These are phyloP conservation scores for Pythium guiyangense DNA, from an alignment of 352 stramenopile species.

Conservation along the genomic window DNA sequence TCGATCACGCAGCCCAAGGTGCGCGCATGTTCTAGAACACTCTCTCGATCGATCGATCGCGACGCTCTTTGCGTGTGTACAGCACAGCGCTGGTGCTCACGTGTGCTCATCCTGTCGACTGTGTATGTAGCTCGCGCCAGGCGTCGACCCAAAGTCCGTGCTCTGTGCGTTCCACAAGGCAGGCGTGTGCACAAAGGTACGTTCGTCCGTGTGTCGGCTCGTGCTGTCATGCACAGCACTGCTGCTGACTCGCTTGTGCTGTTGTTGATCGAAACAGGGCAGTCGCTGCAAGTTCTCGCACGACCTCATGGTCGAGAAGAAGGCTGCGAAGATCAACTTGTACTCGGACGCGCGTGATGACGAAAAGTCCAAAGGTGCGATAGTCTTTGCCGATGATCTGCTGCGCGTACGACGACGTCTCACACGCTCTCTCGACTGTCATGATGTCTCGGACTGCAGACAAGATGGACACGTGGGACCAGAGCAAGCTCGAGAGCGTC, in stretches of 20 bases:
- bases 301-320: conserved; percentile 85
- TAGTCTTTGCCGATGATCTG: too few species aligned
- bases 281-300: conserved; percentile 89
- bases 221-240: neutral
- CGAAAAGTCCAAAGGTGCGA: conserved; percentile 47
- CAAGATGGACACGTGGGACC: conserved; percentile 85
- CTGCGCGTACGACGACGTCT: too few species aligned
- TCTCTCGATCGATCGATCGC: conserved; percentile 8
- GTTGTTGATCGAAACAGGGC: conserved; percentile 26
- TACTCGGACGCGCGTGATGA: conserved; percentile 79
- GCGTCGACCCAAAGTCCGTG: conserved; percentile 86
- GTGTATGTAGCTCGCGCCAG: conserved; percentile 62
- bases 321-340: conserved; percentile 86
- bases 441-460: conserved; percentile 27
- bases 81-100: too few species aligned
- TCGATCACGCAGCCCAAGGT: conserved; percentile 87
- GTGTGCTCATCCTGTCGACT: too few species aligned
- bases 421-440: too few species aligned
- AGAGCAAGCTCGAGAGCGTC: conserved; percentile 85
- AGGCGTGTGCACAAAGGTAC: conserved; percentile 78
- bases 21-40: neutral
- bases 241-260: conserved; percentile 3
- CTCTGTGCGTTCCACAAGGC: conserved; percentile 89
- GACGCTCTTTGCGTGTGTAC: neutral
- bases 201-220: neutral